A percentile compares a stretch with the other conserved stretches of the same genome.
Conservation (phyloP, 208 protist genomes). For the Crithidia acanthocephali region DNA sequence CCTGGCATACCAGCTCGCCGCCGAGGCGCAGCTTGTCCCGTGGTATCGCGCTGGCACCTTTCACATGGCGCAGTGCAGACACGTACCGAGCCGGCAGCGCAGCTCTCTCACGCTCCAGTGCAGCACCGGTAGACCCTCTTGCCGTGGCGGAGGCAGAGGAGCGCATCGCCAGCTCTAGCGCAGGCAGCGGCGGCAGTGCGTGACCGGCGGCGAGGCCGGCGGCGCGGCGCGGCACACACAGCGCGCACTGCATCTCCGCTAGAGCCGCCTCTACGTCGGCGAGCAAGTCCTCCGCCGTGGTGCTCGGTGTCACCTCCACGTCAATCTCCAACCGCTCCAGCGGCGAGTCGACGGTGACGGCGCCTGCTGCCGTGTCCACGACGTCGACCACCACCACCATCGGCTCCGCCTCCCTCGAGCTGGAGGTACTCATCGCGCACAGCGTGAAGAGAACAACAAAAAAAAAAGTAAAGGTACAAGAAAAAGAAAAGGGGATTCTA, state of each 20-base stretch:
- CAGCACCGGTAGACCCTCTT: no score
- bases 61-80: conserved; percentile 1
- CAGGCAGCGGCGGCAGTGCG: conserved; percentile 8
- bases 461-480: background rate
- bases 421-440: conserved; percentile 7
- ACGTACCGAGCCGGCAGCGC: background rate
- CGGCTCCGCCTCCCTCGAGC: background rate
- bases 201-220: conserved; percentile 17
- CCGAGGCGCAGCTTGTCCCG: background rate
- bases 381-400: conserved; percentile 36
- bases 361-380: background rate
- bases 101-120: background rate
- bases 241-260: conserved; percentile 24
- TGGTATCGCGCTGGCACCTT: background rate
- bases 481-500: background rate
- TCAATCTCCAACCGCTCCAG: conserved; percentile 31
- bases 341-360: conserved; percentile 1
- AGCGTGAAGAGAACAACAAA: background rate
- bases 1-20: background rate
- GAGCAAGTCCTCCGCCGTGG: conserved; percentile 13
- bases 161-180: conserved; percentile 10
- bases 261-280: conserved; percentile 22
- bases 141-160: background rate
- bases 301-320: conserved; percentile 12
- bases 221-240: conserved; percentile 12